Percentiles rank a stretch among this genome's conserved stretches.
phyloP scores from a whole-genome alignment of 1,284 basidiomycete genomes.

The Sporisorium exsertum region DNA sequence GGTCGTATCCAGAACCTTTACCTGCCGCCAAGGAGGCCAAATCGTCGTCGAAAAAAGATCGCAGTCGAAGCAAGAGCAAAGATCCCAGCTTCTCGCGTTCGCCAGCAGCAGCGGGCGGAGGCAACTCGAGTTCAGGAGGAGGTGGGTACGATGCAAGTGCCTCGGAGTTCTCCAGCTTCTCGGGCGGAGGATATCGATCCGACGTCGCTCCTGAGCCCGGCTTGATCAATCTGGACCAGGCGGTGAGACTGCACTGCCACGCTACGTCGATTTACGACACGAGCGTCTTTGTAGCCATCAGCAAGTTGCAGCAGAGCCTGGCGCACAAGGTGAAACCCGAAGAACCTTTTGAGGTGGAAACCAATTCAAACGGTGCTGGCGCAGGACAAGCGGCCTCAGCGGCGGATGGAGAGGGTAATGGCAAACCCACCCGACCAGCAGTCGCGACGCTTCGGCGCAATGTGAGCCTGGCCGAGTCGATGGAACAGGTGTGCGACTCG shows the following conservation, averaged over 20 bases:
- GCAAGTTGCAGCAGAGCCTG: conserved; percentile 74
- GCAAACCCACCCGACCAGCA: conserved; percentile 28
- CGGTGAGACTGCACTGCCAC: conserved; percentile 75
- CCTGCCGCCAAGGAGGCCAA: conserved; percentile 22
- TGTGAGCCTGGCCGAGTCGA: conserved; percentile 44
- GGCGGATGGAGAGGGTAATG: conserved; percentile 6
- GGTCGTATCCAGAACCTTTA: conserved; percentile 44
- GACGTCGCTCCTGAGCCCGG: conserved; percentile 45
- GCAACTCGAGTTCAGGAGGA: conserved; percentile 39
- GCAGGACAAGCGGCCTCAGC: conserved; percentile 1
- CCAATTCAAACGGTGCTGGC: background rate
- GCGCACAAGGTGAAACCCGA: conserved; percentile 78
- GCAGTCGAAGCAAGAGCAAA: conserved; percentile 47
- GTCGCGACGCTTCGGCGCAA: conserved; percentile 22
- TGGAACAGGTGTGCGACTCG: conserved; percentile 55
- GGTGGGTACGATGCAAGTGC: conserved; percentile 50
- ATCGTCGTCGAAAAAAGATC: conserved; percentile 30
- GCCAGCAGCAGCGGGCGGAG: conserved; percentile 31
- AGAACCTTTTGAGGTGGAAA: conserved; percentile 77
- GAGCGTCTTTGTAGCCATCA: conserved; percentile 87
- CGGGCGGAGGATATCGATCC: conserved; percentile 38
- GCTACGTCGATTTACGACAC: conserved; percentile 91
- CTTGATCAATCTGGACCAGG: conserved; percentile 57
- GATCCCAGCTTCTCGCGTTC: conserved; percentile 40
- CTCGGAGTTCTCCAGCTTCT: conserved; percentile 53